Evolutionary conservation across 2,329 filamentous ascomycete genomes (phyloP), one percentile per base, ranked within the genome.

Genomic region (Orbilia oligospora): DNA sequence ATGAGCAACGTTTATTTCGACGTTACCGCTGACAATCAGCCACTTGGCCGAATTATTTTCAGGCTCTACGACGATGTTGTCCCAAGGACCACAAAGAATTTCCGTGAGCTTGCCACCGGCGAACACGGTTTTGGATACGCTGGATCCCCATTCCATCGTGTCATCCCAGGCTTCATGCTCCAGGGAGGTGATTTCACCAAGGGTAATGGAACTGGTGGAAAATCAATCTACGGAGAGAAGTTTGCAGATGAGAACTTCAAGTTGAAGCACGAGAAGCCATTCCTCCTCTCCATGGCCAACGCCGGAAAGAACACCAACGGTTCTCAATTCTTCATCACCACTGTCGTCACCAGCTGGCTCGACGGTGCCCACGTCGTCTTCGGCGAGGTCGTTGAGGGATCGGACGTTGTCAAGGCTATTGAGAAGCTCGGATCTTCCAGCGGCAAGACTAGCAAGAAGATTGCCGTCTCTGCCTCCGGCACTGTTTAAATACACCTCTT

Each of bases 321-420:
- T 83, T 97, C 93, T 64, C 96, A 99, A 84, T 99, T 99, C 89
- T 99, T 99, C 89, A 88, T 98, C 82, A 99, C 96, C 61, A 98
- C 96, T 16, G 93, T 97, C 33, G 88, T 91, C n/a, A 98, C 96
- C 14, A 94, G 94, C 58, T 95, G 93, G 92, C 90, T 96, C 83
- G 91, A 96, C 84, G 92, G 92, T 84, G 88, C 88, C 82, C 93
- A 96, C 87, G 93, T 96, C 83, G 93, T 96, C 83, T 96, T 96
- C 84, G 93, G 93, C 84, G 93, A 97, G 86, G 91, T 97, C 81
- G 88, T 96, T 82, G 93, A 96, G 87, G 93, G 93, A 84, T 93
- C 92, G 86, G 92, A 95, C 5, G 84, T 96, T 80, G 89, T 96
- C 64, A 51, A 58, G 12, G 16, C 20, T 1, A 41, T 79, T 18